Percentiles rank a stretch among this genome's conserved stretches.
Conservation (phyloP, 352 stramenopile species). For the Phytopythium delawarense region DNA sequence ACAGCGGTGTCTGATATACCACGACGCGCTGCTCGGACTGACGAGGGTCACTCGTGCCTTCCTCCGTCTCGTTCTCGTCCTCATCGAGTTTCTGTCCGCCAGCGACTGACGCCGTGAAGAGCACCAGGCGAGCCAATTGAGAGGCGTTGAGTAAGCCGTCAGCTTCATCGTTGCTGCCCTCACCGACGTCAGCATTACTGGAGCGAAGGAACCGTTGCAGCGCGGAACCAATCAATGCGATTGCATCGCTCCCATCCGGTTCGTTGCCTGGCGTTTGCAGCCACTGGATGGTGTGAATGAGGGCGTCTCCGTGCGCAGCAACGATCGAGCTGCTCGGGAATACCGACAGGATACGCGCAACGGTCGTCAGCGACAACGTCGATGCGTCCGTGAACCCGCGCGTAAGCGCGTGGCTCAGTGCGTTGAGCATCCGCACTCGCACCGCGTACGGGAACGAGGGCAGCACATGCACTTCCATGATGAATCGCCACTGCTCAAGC, state of each 20-base stretch:
- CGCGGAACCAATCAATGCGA: neutral
- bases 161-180: neutral
- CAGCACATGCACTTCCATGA: slow-evolving; percentile 72
- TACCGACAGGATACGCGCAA: slow-evolving; percentile 50
- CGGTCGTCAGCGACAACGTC: slow-evolving; percentile 26
- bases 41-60: neutral
- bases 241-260: slow-evolving; percentile 7
- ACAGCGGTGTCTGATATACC: neutral
- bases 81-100: neutral
- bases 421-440: slow-evolving; percentile 40
- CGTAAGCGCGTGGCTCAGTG: slow-evolving; percentile 50
- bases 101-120: slow-evolving; percentile 27
- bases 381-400: slow-evolving; percentile 37
- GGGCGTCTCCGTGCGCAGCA: slow-evolving; percentile 16
- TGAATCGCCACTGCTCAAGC: slow-evolving; percentile 53
- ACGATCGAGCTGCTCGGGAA: slow-evolving; percentile 41
- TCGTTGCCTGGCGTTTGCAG: slow-evolving; percentile 9
- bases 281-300: slow-evolving; percentile 31
- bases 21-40: neutral
- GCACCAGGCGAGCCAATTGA: slow-evolving; percentile 38
- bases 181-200: neutral
- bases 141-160: slow-evolving; percentile 13
- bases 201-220: neutral
- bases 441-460: slow-evolving; percentile 71
- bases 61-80: neutral